Evolutionary conservation across 1,139 yeast genomes (phyloP), one percentile per base, ranked within the genome.

Genomic region (Tardiomyces blankii): DNA sequence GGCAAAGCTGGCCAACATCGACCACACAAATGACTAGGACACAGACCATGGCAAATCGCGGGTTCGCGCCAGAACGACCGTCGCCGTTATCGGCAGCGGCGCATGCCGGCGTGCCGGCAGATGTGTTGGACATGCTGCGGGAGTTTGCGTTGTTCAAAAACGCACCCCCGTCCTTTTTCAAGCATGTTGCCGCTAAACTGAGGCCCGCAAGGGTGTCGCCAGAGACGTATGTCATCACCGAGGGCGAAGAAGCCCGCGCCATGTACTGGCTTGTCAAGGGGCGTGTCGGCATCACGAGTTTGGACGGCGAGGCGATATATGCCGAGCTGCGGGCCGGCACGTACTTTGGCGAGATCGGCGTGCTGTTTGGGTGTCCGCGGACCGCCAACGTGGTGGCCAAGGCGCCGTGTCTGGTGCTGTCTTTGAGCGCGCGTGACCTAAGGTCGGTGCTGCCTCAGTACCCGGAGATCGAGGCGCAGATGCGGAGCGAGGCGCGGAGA

Each of bases 211-310:
- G 76, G 47, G 77, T 72, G 51, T 79, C 77, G 48, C 80, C 88
- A 0, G 85, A 79, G 54, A 82, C 78, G 50, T 79, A 75, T 57
- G 78, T 82, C 39, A 78, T 82, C 44, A 78, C 77, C 48, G 77
- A 72, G 53, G 89, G 89, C 2, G 88, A 82, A 54, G 81, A 80
- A 1, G 79, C 87, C n/a, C 75, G 73, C 52, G 75, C 89, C 25
- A 81, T 83, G 86, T 82, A 82, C 58, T 82, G 89, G 88, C 79
- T 83, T 38, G 63, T 83, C 14, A 75, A 82, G 55, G 93, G 93
- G 2, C 71, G 79, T 0, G 91, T 82, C 1, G 77, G 78, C 27
- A 86, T 82, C 13, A 77, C 86, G 0, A 78, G 85, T 8, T 74
- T 84, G 3, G 91, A 82, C 59, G 89, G 87, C 25, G 89, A 82